phyloP scores from a whole-genome alignment of 2,329 filamentous ascomycete species.

The Trichoderma sp. region DNA sequence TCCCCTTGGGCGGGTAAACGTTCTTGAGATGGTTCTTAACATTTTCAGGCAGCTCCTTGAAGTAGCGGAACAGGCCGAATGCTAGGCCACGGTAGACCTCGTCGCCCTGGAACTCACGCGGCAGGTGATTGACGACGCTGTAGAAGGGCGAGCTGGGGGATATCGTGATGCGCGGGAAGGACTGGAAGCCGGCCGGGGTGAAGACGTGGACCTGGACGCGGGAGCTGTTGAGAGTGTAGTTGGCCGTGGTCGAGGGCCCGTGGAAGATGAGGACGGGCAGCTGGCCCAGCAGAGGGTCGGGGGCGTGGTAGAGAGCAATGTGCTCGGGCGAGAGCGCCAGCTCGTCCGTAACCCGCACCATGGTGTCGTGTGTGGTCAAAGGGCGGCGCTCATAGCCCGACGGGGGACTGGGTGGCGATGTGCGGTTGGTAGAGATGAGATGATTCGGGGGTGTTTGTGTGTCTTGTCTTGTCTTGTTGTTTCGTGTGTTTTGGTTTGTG shows the following conservation, averaged over 20 bases:
- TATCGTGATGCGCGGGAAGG: slow-evolving; percentile 87
- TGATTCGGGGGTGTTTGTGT: neutral
- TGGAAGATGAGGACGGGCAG: slow-evolving; percentile 88
- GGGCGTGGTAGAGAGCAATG: slow-evolving; percentile 85
- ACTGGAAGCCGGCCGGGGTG: slow-evolving; percentile 83
- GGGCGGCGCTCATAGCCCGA: slow-evolving; percentile 29
- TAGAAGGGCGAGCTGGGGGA: slow-evolving; percentile 93
- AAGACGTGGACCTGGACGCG: slow-evolving; percentile 94
- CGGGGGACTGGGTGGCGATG: neutral
- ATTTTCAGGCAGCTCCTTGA: slow-evolving; percentile 76
- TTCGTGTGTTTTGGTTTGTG: neutral
- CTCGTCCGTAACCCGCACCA: slow-evolving; percentile 81
- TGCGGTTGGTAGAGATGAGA: neutral
- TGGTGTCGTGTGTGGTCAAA: slow-evolving; percentile 56
- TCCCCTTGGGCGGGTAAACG: slow-evolving; percentile 54
- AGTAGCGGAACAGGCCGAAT: slow-evolving; percentile 93
- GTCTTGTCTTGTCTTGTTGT: neutral
- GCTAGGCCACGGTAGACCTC: slow-evolving; percentile 89
- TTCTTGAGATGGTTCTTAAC: slow-evolving; percentile 72
- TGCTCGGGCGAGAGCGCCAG: slow-evolving; percentile 78
- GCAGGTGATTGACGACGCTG: slow-evolving; percentile 83
- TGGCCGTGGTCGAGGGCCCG: slow-evolving; percentile 84
- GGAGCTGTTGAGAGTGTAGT: slow-evolving; percentile 83
- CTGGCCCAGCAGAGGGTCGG: slow-evolving; percentile 79
- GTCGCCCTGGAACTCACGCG: slow-evolving; percentile 92